Base-by-base conservation (phyloP, 2,329 filamentous ascomycete genomes). In the Sporothrix luriei region DNA sequence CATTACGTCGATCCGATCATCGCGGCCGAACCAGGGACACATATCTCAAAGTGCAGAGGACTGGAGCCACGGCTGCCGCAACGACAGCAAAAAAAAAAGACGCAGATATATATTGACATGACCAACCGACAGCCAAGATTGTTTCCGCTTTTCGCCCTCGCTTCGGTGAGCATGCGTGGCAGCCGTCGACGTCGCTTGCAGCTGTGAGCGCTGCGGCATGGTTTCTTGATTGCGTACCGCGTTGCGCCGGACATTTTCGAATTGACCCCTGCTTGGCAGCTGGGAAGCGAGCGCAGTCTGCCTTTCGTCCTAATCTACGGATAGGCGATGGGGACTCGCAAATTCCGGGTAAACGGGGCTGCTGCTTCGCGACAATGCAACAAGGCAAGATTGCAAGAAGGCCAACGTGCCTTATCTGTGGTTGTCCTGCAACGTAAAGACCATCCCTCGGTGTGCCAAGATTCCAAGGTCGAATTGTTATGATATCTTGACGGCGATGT, bases 341-440 rank as follows among this genome's bases (percentile, higher is more conserved):
- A 43, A 59, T 59, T 59, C 55, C 55, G 55, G 55, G 55, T 59
- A 59, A 59, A 59, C 55, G 55, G 55, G 33, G 55, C 33, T 59
- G 26, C 55, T 43, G 19, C 14, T 24, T 19, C 19, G 29, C 19
- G 55, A 52, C 19, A 59, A 43, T 59, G 33, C 55, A 2, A 16
- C 14, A 33, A 33, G 7, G 33, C 33, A 2, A 16, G 43, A 33
- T n/a, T n/a, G n/a, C n/a, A 2, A 16, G 43, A 33, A 33, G 7
- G 33, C 33, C 33, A 33, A 33, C 9, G 33, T 7, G 33, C 33
- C 33, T 33, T 33, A 33, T 33, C 33, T 33, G 33, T 33, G 26
- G 11, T 16, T 7, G 1, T n/a, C 14, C 43, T 40, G 33, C 38
- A 5, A 11, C 14, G 14, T 21, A 4, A 14, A 11, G 13, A 19